These are phyloP conservation scores for Chlamydomonas sphaeroides DNA, from an alignment of 139 green algal genomes.

Conservation along the genomic window DNA sequence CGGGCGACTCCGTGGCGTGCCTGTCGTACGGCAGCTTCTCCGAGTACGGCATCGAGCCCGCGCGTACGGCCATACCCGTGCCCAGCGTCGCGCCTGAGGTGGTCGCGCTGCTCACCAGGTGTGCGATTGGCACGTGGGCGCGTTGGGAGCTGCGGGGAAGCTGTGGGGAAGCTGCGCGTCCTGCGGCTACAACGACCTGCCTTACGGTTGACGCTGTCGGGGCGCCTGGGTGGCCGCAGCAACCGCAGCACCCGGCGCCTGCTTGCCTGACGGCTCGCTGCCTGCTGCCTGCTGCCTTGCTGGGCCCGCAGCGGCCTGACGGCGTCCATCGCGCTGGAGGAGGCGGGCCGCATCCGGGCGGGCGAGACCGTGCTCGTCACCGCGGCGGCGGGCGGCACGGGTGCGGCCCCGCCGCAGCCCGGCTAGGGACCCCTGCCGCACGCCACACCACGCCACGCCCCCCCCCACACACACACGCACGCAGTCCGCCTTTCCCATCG, in stretches of 20 bases:
- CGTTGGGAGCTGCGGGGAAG: background rate
- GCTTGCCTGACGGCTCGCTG: too few relatives aligned
- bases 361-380: constrained; percentile 92
- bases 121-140: background rate
- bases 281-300: too few relatives aligned
- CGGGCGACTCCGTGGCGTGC: constrained; percentile 71
- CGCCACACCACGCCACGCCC: too few relatives aligned
- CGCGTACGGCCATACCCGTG: constrained; percentile 51
- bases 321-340: constrained; percentile 82
- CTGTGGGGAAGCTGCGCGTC: too few relatives aligned
- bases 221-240: too few relatives aligned
- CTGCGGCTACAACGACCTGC: too few relatives aligned
- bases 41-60: constrained; percentile 59
- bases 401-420: background rate
- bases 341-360: constrained; percentile 54
- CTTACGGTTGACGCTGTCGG: too few relatives aligned
- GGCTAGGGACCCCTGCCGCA: too few relatives aligned
- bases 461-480: too few relatives aligned
- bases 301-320: constrained; percentile 77
- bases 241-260: too few relatives aligned
- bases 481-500: too few relatives aligned
- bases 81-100: constrained; percentile 63
- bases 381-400: constrained; percentile 91
- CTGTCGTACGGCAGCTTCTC: constrained; percentile 80
- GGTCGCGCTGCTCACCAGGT: constrained; percentile 78